phyloP scores from a whole-genome alignment of 176 grass and related monocot species.

The Sorghum bicolor region DNA sequence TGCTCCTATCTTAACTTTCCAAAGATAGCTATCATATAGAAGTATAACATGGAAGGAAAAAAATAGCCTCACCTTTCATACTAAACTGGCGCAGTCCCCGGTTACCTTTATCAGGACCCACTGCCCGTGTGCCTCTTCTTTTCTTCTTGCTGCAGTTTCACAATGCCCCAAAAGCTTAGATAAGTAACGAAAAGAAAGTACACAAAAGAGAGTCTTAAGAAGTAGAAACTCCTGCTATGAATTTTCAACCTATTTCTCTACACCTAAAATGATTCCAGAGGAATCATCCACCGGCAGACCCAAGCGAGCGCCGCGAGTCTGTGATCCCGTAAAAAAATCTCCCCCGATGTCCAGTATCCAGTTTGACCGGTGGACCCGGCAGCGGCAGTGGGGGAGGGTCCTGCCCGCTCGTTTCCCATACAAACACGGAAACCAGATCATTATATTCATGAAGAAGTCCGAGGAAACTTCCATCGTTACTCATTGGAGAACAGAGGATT shows the following conservation, averaged over 20 bases:
- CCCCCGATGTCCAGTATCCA: too few species aligned
- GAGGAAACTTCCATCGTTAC: too few species aligned
- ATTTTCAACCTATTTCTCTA: not conserved
- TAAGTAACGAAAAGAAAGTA: conserved; percentile 4
- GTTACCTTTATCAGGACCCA: conserved; percentile 86
- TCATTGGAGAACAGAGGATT: too few species aligned
- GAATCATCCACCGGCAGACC: too few species aligned
- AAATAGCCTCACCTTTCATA: conserved; percentile 70
- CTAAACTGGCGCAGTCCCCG: conserved; percentile 89
- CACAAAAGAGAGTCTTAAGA: not conserved
- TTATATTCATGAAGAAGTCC: too few species aligned
- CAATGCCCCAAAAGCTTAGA: conserved; percentile 7
- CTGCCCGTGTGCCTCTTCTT: conserved; percentile 63
- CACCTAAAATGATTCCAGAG: too few species aligned
- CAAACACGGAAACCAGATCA: too few species aligned
- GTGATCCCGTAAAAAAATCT: too few species aligned
- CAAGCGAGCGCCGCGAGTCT: too few species aligned
- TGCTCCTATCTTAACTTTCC: conserved; percentile 1
- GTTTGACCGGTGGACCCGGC: too few species aligned
- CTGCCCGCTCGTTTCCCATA: too few species aligned
- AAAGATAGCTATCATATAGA: not conserved
- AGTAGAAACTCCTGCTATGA: not conserved
- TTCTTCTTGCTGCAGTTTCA: conserved; percentile 81
- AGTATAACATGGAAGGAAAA: not conserved
- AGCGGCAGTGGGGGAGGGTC: too few species aligned